Percentiles rank a stretch among this genome's conserved stretches.
Evolutionary conservation across 352 stramenopile genomes (phyloP).

Genomic region (Globisporangium viniferum): DNA sequence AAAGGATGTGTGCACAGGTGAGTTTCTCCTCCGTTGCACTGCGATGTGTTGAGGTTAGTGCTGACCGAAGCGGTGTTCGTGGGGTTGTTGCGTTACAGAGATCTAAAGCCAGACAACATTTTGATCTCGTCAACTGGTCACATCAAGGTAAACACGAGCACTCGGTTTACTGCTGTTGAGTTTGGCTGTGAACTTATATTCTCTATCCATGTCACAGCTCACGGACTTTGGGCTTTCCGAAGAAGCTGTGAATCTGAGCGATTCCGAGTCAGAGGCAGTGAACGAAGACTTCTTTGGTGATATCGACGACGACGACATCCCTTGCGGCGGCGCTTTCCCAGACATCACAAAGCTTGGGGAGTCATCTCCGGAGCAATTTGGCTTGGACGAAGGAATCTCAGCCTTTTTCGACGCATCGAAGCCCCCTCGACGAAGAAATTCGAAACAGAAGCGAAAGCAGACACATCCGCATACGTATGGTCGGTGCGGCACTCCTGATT

Average conservation of each 20-base stretch:
- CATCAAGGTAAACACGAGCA: conserved; percentile 62
- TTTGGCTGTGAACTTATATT: background rate
- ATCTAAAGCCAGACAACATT: conserved; percentile 91
- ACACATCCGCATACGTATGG: conserved; percentile 57
- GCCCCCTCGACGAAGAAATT: conserved; percentile 9
- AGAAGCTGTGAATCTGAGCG: conserved; percentile 57
- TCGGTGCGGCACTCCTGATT: conserved; percentile 84
- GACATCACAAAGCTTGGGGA: conserved; percentile 1
- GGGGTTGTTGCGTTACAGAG: conserved; percentile 31
- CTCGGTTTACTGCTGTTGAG: background rate
- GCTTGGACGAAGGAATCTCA: conserved; percentile 24
- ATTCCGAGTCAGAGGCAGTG: conserved; percentile 31
- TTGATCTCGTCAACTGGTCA: conserved; percentile 84
- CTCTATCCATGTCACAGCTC: conserved; percentile 33
- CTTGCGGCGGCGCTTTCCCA: background rate
- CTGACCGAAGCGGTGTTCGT: conserved; percentile 8
- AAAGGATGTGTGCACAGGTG: conserved; percentile 85
- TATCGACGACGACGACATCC: conserved; percentile 12
- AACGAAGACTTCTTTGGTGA: conserved; percentile 20
- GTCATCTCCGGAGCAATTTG: conserved; percentile 18
- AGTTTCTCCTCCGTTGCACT: background rate
- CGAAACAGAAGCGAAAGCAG: conserved; percentile 43
- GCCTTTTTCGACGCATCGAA: conserved; percentile 17
- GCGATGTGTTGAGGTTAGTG: background rate
- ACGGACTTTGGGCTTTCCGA: conserved; percentile 87